Evolutionary conservation across 2,329 filamentous ascomycete species (phyloP), one percentile per base, ranked within the genome.

Genomic region (Scleromitrula shiraiana): DNA sequence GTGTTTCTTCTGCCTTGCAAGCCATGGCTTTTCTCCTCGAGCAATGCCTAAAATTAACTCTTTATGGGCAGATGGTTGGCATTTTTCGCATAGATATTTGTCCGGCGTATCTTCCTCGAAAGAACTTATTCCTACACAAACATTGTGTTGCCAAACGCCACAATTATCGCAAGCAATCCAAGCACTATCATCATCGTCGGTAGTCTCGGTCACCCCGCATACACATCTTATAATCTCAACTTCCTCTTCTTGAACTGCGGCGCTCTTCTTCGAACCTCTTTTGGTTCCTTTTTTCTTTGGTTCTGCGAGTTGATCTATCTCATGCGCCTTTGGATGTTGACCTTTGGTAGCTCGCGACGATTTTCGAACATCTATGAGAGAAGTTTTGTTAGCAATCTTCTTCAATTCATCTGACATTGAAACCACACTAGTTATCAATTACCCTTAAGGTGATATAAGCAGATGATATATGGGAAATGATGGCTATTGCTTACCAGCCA

Each of bases 91-190:
- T 68, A 85, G 94, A 70, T 98, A 98, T 66, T 86, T 76, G 52
- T 85, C 85, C 24, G 86, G 84, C 47, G 88, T 75, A 60, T 90
- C 80, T 50, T 90, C 65, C 26, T 83, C 79, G 58, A 86, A 88
- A 39, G 83, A 80, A 60, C 77, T 81, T 64, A 96, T 79, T 45
- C 88, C 88, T 73, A 98, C 88, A 65, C 93, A 98, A 54, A 94
- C 83, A 62, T 96, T 96, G 68, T 98, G 93, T 68, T 98, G 93
- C 93, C 93, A 98, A 35, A 85, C 91, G 41, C 80, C 81, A 67
- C 93, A 98, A 39, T 78, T 80, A 67, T 98, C 93, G 71, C 93
- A 98, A 52, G 86, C 88, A 61, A 98, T 95, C 89, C 95, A 97
- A 44, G 89, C 83, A 59, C 93, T 84, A 56, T 85, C 87, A 12